Percentiles rank a stretch among this genome's conserved stretches.
Evolutionary conservation across 345 rosid genomes (phyloP).

Genomic region (Rhizophora mangle): DNA sequence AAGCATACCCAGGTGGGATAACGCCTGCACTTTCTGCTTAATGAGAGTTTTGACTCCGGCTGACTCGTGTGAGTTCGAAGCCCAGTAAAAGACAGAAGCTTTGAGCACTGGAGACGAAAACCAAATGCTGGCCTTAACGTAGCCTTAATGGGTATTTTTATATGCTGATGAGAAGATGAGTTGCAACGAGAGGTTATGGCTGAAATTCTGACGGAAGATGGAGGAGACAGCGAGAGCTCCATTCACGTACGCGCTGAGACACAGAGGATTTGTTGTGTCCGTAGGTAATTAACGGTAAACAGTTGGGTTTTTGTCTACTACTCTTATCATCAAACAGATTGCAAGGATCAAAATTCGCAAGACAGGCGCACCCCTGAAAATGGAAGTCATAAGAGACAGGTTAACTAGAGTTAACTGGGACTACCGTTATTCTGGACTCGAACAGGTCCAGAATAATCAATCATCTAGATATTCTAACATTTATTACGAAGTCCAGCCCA

Average conservation of each 20-base stretch:
- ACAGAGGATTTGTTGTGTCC: constrained; percentile 1
- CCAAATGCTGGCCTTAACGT: constrained; percentile 3
- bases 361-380: too few species aligned
- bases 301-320: too few species aligned
- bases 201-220: constrained; percentile 33
- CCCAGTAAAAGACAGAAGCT: constrained; percentile 22
- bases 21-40: constrained; percentile 17
- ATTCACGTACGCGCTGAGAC: constrained; percentile 12
- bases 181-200: constrained; percentile 22
- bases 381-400: too few species aligned
- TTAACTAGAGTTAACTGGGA: too few species aligned
- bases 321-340: too few species aligned
- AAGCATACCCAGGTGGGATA: constrained; percentile 42
- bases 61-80: constrained; percentile 17
- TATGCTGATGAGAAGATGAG: constrained; percentile 13
- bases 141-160: constrained; percentile 18
- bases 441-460: too few species aligned
- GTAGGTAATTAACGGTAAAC: too few species aligned
- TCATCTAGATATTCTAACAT: too few species aligned
- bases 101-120: constrained; percentile 22
- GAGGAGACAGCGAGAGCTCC: constrained; percentile 43
- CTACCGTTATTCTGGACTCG: too few species aligned
- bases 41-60: constrained; percentile 17
- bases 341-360: too few species aligned
- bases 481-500: too few species aligned